Evolutionary conservation across 495 filamentous ascomycete species (phyloP).

Genomic region (Parathielavia appendiculata): DNA sequence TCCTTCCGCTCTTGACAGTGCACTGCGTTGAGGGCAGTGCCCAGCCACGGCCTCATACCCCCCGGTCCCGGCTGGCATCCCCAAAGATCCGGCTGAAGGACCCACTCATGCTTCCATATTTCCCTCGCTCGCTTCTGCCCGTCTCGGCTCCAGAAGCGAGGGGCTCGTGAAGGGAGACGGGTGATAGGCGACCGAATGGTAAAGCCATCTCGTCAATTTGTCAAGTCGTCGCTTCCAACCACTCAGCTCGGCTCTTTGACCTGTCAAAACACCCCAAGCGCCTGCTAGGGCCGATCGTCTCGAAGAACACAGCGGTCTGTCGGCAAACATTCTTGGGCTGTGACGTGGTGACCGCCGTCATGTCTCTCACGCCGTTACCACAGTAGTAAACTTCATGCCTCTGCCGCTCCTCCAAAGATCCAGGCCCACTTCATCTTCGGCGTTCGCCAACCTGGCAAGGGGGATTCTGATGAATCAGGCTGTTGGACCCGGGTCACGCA

Average conservation of each 20-base stretch:
- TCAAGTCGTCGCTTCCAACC: not conserved
- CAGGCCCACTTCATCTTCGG: constrained; percentile 29
- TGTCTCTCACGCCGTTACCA: constrained; percentile 14
- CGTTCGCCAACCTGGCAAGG: constrained; percentile 17
- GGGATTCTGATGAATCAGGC: constrained; percentile 23
- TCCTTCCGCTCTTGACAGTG: not conserved
- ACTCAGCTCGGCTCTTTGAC: not conserved
- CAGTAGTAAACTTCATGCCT: too few relatives aligned
- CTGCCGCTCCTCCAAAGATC: constrained; percentile 23
- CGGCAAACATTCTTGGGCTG: not conserved
- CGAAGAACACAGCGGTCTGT: not conserved
- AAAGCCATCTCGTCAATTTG: not conserved
- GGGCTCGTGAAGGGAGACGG: not conserved
- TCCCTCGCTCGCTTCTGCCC: constrained; percentile 31
- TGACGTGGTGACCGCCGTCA: not conserved
- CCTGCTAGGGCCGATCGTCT: not conserved
- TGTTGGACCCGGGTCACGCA: constrained; percentile 17
- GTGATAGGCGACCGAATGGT: constrained; percentile 10
- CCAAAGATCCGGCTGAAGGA: constrained; percentile 16
- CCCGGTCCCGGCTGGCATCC: constrained; percentile 17
- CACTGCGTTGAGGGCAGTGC: constrained; percentile 1
- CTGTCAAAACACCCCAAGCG: not conserved
- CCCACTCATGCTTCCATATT: constrained; percentile 15
- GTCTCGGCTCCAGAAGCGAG: constrained; percentile 24
- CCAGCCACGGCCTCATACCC: constrained; percentile 9